phyloP scores from a whole-genome alignment of 352 stramenopile species.

The Aphanomyces invadans region DNA sequence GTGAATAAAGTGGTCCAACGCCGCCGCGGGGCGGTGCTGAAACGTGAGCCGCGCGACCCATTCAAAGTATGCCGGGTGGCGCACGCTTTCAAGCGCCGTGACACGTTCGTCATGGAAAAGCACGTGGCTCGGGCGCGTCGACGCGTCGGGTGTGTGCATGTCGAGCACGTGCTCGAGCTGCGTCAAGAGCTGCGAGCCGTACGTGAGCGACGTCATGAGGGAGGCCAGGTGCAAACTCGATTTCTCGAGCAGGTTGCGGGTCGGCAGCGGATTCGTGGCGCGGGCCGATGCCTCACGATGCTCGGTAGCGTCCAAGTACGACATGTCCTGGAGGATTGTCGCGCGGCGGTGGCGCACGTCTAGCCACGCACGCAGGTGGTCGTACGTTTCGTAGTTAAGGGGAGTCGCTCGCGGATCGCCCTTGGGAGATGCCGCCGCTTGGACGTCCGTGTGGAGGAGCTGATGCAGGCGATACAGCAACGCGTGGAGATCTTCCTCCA shows the following conservation, averaged over 20 bases:
- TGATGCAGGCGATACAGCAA: conserved; percentile 31
- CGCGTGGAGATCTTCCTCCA: conserved; percentile 45
- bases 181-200: conserved; percentile 54
- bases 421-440: too few relatives aligned
- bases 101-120: conserved; percentile 81
- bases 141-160: neutral
- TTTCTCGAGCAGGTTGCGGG: conserved; percentile 69
- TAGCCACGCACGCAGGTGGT: conserved; percentile 56
- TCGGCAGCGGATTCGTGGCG: conserved; percentile 25
- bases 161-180: conserved; percentile 70
- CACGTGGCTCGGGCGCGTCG: conserved; percentile 41
- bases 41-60: conserved; percentile 71
- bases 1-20: conserved; percentile 50
- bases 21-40: conserved; percentile 50
- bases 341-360: conserved; percentile 30
- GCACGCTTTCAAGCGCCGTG: conserved; percentile 34
- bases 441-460: conserved; percentile 53
- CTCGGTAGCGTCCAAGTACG: conserved; percentile 28
- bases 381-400: conserved; percentile 64
- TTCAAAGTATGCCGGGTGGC: conserved; percentile 69
- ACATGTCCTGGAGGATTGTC: neutral
- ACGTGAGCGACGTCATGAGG: conserved; percentile 40
- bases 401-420: conserved; percentile 32
- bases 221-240: conserved; percentile 72
- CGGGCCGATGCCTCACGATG: too few relatives aligned